These are phyloP conservation scores for Sugiyamaella floridensis DNA, from an alignment of 805 yeast genomes.

Conservation along the genomic window DNA sequence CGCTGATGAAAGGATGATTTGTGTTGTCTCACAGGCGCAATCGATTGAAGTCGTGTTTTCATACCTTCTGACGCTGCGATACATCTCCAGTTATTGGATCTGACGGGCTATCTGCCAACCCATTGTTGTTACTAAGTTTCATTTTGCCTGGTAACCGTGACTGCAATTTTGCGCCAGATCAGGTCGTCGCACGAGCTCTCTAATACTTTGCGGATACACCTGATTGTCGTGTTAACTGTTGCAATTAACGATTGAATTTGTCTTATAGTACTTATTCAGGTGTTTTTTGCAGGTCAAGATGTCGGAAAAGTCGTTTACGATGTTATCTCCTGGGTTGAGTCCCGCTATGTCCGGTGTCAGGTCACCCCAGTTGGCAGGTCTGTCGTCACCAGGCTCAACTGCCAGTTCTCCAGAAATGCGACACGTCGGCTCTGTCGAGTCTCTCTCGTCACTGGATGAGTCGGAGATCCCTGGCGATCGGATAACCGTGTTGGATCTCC, in stretches of 20 bases:
- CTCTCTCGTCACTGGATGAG: conserved; percentile 14
- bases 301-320: not conserved
- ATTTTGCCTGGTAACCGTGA: too few species aligned
- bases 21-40: too few species aligned
- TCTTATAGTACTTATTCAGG: not conserved
- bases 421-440: conserved; percentile 14
- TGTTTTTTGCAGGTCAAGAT: not conserved
- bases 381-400: conserved; percentile 4
- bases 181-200: not conserved
- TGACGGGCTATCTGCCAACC: too few species aligned
- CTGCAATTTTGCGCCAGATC: not conserved
- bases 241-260: too few species aligned
- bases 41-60: too few species aligned
- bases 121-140: too few species aligned
- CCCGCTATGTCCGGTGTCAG: not conserved
- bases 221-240: too few species aligned
- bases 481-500: conserved; percentile 29
- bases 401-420: conserved; percentile 10
- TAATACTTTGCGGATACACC: too few species aligned
- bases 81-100: too few species aligned
- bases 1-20: not conserved
- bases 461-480: conserved; percentile 22
- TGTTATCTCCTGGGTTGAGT: not conserved
- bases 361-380: not conserved
- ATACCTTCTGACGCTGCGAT: too few species aligned